These are phyloP conservation scores for Lactarius indigo DNA, from an alignment of 768 basidiomycete genomes.

Conservation along the genomic window DNA sequence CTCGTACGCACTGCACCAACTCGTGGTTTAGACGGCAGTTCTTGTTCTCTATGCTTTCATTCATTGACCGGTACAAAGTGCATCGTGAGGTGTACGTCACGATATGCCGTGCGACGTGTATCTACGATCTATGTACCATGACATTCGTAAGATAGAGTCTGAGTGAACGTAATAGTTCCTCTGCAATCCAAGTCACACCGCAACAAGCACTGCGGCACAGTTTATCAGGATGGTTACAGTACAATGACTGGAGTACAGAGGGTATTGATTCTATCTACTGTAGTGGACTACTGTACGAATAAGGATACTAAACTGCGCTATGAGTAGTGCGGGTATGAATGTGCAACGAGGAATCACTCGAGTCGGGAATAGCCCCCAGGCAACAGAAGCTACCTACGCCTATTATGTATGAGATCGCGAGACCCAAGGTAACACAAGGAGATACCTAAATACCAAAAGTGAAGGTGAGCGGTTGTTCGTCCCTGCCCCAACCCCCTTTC, in stretches of 20 bases:
- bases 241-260: background rate
- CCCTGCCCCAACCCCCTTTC: background rate
- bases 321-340: background rate
- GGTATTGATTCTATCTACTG: background rate
- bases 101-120: too few species aligned
- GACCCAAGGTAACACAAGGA: too few species aligned
- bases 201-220: too few species aligned
- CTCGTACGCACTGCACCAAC: too few species aligned
- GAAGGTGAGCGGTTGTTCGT: background rate
- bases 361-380: background rate
- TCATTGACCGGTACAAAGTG: slow-evolving; percentile 47
- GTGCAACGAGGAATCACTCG: background rate
- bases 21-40: slow-evolving; percentile 49
- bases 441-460: slow-evolving; percentile 6
- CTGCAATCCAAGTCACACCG: too few species aligned
- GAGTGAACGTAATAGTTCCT: too few species aligned
- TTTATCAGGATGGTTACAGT: too few species aligned
- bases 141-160: too few species aligned
- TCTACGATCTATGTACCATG: too few species aligned
- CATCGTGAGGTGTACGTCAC: too few species aligned
- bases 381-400: background rate
- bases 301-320: background rate
- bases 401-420: background rate
- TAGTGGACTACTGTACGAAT: background rate
- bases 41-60: slow-evolving; percentile 56